Evolutionary conservation across 2,329 filamentous ascomycete genomes (phyloP).

Genomic region (Botryotinia calthae): DNA sequence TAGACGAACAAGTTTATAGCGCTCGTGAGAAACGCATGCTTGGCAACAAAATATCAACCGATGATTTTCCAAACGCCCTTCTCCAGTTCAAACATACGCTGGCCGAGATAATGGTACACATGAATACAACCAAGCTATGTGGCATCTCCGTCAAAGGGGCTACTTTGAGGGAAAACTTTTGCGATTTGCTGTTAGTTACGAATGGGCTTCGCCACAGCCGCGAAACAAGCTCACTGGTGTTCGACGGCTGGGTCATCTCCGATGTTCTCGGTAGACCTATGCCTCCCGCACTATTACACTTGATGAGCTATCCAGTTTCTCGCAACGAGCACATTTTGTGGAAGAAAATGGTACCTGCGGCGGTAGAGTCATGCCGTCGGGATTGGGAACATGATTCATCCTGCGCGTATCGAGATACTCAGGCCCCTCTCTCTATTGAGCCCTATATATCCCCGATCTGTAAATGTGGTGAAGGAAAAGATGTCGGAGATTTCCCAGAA

Average conservation of each 20-base stretch:
- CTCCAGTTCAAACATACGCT: neutral
- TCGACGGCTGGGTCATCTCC: neutral
- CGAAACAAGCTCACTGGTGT: neutral
- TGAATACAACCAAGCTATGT: neutral
- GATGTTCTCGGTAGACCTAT: neutral
- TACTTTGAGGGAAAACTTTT: neutral
- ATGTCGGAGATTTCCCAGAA: neutral
- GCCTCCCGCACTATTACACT: neutral
- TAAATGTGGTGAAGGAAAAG: constrained; percentile 4
- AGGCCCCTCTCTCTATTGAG: neutral
- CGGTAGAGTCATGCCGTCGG: constrained; percentile 4
- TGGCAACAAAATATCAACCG: neutral
- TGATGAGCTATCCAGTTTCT: neutral
- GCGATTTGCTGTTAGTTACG: neutral
- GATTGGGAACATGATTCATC: neutral
- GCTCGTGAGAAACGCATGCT: neutral
- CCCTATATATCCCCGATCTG: neutral
- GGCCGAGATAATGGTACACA: neutral
- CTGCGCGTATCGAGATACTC: neutral
- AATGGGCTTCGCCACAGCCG: constrained; percentile 2
- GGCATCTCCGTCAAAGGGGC: neutral
- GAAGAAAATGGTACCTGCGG: neutral
- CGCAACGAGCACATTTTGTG: neutral
- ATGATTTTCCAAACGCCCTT: neutral
- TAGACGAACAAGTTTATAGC: neutral